A percentile compares a stretch with the other conserved stretches of the same genome.
Evolutionary conservation across 257 asterid species (phyloP).

Genomic region (Euphrasia confusa): DNA sequence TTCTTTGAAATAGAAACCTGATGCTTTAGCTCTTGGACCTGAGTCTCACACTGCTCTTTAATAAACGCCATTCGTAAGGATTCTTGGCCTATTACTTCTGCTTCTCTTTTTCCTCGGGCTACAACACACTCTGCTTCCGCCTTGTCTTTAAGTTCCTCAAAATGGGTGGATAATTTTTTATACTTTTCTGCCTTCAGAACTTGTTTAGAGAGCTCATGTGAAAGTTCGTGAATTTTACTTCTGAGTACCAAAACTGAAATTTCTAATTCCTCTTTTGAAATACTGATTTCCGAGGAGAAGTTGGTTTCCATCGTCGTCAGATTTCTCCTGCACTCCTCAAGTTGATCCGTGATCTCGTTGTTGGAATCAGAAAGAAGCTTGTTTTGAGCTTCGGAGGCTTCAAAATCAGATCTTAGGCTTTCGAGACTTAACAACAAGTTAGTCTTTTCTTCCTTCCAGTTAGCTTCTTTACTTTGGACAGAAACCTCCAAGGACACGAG

Average conservation of each 20-base stretch:
- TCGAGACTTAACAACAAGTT: slow-evolving; percentile 33
- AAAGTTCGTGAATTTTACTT: slow-evolving; percentile 61
- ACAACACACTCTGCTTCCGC: slow-evolving; percentile 66
- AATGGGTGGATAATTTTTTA: slow-evolving; percentile 62
- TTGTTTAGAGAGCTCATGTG: slow-evolving; percentile 65
- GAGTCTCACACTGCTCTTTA: slow-evolving; percentile 83
- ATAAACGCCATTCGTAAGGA: slow-evolving; percentile 87
- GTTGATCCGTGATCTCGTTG: slow-evolving; percentile 28
- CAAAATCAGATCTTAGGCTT: slow-evolving; percentile 50
- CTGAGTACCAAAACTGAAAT: slow-evolving; percentile 42
- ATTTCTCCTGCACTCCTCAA: slow-evolving; percentile 42
- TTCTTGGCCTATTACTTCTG: slow-evolving; percentile 64
- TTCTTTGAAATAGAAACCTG: slow-evolving; percentile 69
- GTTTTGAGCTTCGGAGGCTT: slow-evolving; percentile 43
- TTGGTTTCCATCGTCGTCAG: slow-evolving; percentile 39
- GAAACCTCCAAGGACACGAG: slow-evolving; percentile 43
- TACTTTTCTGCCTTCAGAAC: slow-evolving; percentile 68
- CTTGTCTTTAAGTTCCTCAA: slow-evolving; percentile 81
- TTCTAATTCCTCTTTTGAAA: slow-evolving; percentile 62
- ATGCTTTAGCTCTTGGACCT: slow-evolving; percentile 73
- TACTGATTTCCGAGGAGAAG: slow-evolving; percentile 29
- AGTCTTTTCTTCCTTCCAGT: slow-evolving; percentile 40
- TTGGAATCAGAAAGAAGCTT: slow-evolving; percentile 58
- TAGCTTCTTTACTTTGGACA: slow-evolving; percentile 35
- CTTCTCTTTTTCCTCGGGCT: slow-evolving; percentile 56